Evolutionary conservation across 805 yeast species (phyloP).

Genomic region (Pichia insulana): DNA sequence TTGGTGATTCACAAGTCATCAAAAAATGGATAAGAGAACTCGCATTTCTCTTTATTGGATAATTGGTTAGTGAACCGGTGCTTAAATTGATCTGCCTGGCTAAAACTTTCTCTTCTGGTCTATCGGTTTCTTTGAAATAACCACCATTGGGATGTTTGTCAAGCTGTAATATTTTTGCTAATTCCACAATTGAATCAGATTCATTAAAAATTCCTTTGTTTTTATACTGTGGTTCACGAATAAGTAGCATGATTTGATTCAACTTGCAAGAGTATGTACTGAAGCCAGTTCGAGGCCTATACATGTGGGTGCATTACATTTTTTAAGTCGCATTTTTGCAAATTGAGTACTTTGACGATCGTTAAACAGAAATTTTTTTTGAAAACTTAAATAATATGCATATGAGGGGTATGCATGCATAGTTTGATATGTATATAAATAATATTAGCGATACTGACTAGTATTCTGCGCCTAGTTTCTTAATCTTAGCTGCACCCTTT

Average conservation of each 20-base stretch:
- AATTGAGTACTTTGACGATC: no score
- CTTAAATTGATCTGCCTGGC: neutral
- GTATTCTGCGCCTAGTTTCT: constrained; percentile 23
- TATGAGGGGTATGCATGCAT: no score
- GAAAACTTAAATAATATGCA: no score
- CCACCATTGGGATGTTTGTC: constrained; percentile 49
- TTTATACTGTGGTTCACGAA: constrained; percentile 20
- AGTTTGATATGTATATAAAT: no score
- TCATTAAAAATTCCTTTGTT: constrained; percentile 12
- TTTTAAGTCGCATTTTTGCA: no score
- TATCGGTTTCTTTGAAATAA: constrained; percentile 47
- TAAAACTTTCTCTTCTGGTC: constrained; percentile 25
- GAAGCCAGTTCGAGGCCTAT: no score
- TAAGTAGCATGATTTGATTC: no score
- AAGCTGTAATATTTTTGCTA: constrained; percentile 31
- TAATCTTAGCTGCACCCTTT: constrained; percentile 39
- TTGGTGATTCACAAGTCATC: constrained; percentile 40
- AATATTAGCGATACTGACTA: neutral
- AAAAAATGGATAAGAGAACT: constrained; percentile 47
- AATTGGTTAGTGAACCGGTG: neutral
- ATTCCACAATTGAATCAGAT: constrained; percentile 18
- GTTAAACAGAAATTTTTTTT: no score
- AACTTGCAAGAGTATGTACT: no score
- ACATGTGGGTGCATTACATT: no score
- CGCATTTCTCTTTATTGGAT: neutral